Conservation (phyloP, 2,329 filamentous ascomycete genomes). For the Colletotrichum somersetense region DNA sequence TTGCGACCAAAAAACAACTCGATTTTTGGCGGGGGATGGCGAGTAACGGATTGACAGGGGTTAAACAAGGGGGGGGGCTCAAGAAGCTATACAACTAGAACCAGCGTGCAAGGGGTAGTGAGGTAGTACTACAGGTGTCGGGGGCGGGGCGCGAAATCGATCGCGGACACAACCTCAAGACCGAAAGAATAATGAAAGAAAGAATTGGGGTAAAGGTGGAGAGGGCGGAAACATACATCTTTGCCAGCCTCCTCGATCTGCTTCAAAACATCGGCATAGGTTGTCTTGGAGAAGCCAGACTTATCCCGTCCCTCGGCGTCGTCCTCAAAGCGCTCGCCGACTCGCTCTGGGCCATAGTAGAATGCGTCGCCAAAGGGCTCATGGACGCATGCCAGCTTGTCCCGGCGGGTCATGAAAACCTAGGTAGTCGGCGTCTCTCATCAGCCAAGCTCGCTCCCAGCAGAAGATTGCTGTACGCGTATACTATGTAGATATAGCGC, state of each 20-base stretch:
- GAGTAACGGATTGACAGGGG: slow-evolving; percentile 28
- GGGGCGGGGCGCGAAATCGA: not conserved
- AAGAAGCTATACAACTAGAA: slow-evolving; percentile 36
- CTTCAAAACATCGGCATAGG: slow-evolving; percentile 83
- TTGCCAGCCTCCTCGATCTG: slow-evolving; percentile 77
- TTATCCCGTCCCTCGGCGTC: slow-evolving; percentile 68
- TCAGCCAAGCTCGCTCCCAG: slow-evolving; percentile 22
- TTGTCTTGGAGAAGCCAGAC: slow-evolving; percentile 77
- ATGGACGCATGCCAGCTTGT: slow-evolving; percentile 86
- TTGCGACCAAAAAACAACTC: slow-evolving; percentile 18
- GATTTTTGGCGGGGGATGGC: slow-evolving; percentile 29
- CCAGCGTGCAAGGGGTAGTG: not conserved
- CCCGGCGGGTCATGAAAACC: slow-evolving; percentile 96
- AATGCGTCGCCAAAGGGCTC: slow-evolving; percentile 98
- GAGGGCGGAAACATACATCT: slow-evolving; percentile 69
- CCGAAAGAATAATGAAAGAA: slow-evolving; percentile 41
- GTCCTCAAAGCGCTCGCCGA: slow-evolving; percentile 82
- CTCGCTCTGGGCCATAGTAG: slow-evolving; percentile 92
- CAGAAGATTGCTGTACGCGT: not conserved
- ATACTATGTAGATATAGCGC: too few relatives aligned
- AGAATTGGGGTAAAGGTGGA: slow-evolving; percentile 42
- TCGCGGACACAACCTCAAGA: not conserved
- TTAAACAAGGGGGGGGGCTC: slow-evolving; percentile 14
- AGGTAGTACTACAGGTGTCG: not conserved
- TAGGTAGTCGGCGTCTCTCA: slow-evolving; percentile 50